phyloP scores from a whole-genome alignment of 179 eudicot species.

The Dionaea muscipula region DNA sequence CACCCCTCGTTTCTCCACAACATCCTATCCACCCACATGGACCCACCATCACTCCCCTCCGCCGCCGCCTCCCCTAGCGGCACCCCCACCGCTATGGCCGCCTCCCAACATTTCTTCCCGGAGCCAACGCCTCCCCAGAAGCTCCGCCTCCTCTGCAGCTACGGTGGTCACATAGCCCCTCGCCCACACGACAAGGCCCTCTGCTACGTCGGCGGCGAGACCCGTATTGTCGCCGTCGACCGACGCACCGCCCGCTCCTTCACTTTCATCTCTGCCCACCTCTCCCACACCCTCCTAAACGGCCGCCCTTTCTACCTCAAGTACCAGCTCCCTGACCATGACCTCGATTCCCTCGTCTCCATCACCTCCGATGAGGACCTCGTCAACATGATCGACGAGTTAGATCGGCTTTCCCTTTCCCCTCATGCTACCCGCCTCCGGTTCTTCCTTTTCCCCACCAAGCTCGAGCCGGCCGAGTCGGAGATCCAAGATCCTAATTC shows the following conservation, averaged over 20 bases:
- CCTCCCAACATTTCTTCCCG: neutral
- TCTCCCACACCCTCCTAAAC: slow-evolving; percentile 36
- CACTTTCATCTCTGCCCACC: slow-evolving; percentile 32
- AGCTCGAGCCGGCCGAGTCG: too few relatives aligned
- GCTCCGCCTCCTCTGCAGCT: slow-evolving; percentile 77
- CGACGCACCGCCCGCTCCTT: slow-evolving; percentile 27
- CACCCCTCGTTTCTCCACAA: too few relatives aligned
- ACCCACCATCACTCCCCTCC: too few relatives aligned
- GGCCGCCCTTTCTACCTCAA: slow-evolving; percentile 41
- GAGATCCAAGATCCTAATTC: slow-evolving; percentile 32
- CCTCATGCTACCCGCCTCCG: slow-evolving; percentile 38
- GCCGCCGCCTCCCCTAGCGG: neutral
- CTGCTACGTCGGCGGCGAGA: slow-evolving; percentile 77
- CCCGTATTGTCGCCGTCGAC: slow-evolving; percentile 56
- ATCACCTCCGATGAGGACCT: slow-evolving; percentile 64
- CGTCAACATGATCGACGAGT: slow-evolving; percentile 58
- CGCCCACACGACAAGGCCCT: slow-evolving; percentile 66
- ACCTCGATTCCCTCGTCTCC: slow-evolving; percentile 66
- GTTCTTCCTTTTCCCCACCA: slow-evolving; percentile 45
- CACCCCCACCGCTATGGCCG: neutral
- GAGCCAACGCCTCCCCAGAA: slow-evolving; percentile 17
- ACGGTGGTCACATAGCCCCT: slow-evolving; percentile 71
- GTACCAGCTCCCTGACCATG: slow-evolving; percentile 70
- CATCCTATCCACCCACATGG: too few relatives aligned
- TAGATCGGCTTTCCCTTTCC: slow-evolving; percentile 29